phyloP scores from a whole-genome alignment of 345 rosid species.

The Eucalyptus polyanthemos region DNA sequence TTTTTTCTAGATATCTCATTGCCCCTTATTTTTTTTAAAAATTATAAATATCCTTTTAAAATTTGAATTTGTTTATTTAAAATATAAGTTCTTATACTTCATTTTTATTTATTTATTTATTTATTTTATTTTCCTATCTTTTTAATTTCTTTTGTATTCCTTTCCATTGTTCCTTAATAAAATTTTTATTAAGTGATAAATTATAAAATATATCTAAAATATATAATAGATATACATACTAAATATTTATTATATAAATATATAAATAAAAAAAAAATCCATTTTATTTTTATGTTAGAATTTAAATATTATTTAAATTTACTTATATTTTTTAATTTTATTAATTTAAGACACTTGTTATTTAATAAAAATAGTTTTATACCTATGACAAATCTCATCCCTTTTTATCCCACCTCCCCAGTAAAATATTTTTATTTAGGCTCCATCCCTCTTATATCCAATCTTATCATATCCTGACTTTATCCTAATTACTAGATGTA shows the following conservation, averaged over 20 bases:
- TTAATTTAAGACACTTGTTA: background rate
- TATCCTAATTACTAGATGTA: background rate
- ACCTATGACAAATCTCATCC: background rate
- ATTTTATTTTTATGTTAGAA: background rate
- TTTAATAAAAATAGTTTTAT: background rate
- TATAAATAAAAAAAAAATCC: background rate
- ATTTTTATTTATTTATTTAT: background rate
- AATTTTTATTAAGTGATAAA: fast-evolving
- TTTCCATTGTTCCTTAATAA: background rate
- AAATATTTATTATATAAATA: background rate
- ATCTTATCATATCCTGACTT: background rate
- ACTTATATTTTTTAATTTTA: background rate
- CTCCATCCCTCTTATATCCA: background rate
- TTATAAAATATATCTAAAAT: background rate
- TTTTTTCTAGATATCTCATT: background rate
- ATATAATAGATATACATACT: background rate
- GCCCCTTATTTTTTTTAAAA: fast-evolving
- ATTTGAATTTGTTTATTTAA: background rate
- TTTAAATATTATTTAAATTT: background rate
- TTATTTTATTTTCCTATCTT: background rate
- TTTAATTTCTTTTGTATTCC: background rate
- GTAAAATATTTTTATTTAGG: background rate
- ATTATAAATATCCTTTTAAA: background rate
- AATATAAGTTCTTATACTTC: background rate
- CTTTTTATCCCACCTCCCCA: background rate